Percentiles rank a stretch among this genome's conserved stretches.
Conservation (phyloP, 2,329 filamentous ascomycete genomes). For the Colletotrichum neosansevieriae region DNA sequence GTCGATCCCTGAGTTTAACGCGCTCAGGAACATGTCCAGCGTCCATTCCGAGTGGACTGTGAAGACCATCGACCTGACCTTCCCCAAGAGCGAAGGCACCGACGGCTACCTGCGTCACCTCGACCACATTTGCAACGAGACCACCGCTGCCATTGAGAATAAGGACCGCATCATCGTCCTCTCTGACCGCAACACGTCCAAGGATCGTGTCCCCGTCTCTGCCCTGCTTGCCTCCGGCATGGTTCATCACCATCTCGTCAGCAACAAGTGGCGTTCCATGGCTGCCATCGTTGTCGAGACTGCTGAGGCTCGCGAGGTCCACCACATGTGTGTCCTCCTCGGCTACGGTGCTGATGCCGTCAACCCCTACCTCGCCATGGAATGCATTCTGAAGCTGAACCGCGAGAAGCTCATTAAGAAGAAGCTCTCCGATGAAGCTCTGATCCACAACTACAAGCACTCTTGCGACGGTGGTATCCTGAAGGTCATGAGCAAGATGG, state of each 20-base stretch:
- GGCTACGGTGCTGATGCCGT: slow-evolving; percentile 95
- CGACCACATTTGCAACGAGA: slow-evolving; percentile 87
- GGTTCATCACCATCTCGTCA: slow-evolving; percentile 94
- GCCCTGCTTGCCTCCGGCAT: slow-evolving; percentile 89
- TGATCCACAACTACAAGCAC: slow-evolving; percentile 96
- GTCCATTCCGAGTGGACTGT: slow-evolving; percentile 86
- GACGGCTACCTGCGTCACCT: slow-evolving; percentile 88
- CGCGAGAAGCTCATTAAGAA: slow-evolving; percentile 93
- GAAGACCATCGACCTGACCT: slow-evolving; percentile 91
- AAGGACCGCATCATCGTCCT: slow-evolving; percentile 88
- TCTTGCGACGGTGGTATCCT: slow-evolving; percentile 96
- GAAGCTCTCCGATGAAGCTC: slow-evolving; percentile 82
- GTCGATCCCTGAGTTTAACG: slow-evolving; percentile 91
- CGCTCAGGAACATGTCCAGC: slow-evolving; percentile 80
- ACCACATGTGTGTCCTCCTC: slow-evolving; percentile 98
- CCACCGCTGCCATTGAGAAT: slow-evolving; percentile 85
- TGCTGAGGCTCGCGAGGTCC: slow-evolving; percentile 94
- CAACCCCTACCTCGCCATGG: slow-evolving; percentile 94
- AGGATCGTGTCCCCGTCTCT: slow-evolving; percentile 86
- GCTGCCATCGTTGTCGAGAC: slow-evolving; percentile 91
- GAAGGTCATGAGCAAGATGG: slow-evolving; percentile 99
- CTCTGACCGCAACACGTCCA: slow-evolving; percentile 87
- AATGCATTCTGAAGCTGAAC: slow-evolving; percentile 97
- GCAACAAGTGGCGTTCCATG: slow-evolving; percentile 94
- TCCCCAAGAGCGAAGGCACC: slow-evolving; percentile 85